A percentile compares a stretch with the other conserved stretches of the same genome.
Evolutionary conservation across 352 stramenopile genomes (phyloP).

Genomic region (Globisporangium perplexum): DNA sequence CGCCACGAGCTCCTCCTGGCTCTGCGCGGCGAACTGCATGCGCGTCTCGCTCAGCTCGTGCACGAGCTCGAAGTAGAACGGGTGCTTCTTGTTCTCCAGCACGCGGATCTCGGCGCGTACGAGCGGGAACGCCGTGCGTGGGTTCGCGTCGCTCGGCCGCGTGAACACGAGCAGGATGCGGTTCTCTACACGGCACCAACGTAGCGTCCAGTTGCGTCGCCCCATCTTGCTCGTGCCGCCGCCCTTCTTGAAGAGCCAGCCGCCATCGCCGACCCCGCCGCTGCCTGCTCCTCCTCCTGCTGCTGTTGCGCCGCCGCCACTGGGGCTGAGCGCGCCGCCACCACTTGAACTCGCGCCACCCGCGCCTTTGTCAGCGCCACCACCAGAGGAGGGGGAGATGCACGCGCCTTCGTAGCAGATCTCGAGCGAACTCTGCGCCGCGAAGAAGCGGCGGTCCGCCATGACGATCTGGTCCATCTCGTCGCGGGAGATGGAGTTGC

Average conservation of each 20-base stretch:
- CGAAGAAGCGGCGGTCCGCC: slow-evolving; percentile 69
- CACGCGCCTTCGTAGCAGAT: slow-evolving; percentile 10
- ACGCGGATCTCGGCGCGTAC: slow-evolving; percentile 60
- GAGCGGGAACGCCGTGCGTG: slow-evolving; percentile 59
- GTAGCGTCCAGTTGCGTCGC: slow-evolving; percentile 65
- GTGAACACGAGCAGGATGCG: slow-evolving; percentile 72
- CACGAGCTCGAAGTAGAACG: slow-evolving; percentile 77
- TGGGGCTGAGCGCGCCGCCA: not conserved
- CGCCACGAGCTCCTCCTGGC: slow-evolving; percentile 44
- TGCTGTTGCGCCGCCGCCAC: no score
- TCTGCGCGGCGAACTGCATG: slow-evolving; percentile 70
- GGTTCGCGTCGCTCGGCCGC: slow-evolving; percentile 35
- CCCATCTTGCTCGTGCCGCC: slow-evolving; percentile 70
- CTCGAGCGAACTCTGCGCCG: slow-evolving; percentile 39
- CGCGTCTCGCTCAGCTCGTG: slow-evolving; percentile 70
- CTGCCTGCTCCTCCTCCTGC: not conserved
- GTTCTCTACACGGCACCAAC: slow-evolving; percentile 74
- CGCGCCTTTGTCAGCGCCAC: not conserved
- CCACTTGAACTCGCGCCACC: not conserved
- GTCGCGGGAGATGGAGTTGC: slow-evolving; percentile 56
- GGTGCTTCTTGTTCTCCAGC: slow-evolving; percentile 59
- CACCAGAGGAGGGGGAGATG: not conserved
- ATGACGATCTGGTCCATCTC: slow-evolving; percentile 73
- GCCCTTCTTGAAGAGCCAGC: slow-evolving; percentile 82
- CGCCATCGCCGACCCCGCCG: slow-evolving; percentile 6